Evolutionary conservation across 257 asterid genomes (phyloP).

Genomic region (Solanum pinnatisectum): DNA sequence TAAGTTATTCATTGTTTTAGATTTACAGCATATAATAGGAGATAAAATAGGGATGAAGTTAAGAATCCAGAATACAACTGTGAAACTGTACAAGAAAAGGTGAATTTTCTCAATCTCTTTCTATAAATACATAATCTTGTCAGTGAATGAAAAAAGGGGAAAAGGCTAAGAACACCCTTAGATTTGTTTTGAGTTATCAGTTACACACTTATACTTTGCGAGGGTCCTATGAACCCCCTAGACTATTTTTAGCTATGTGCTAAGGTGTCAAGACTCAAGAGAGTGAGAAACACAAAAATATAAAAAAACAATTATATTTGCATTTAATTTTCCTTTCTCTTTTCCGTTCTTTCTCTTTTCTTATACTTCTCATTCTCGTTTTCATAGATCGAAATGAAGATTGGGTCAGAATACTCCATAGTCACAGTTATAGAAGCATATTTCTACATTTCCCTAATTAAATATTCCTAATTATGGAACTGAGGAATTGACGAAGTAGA

Average conservation of each 20-base stretch:
- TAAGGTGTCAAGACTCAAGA: not conserved
- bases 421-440: not conserved
- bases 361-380: not conserved
- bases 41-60: not conserved
- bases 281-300: not conserved
- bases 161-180: not conserved
- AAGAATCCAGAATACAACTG: not conserved
- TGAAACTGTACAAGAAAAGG: not conserved
- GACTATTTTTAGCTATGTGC: not conserved
- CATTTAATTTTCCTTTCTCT: not conserved
- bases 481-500: not conserved
- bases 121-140: not conserved
- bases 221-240: not conserved
- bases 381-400: not conserved
- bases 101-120: not conserved
- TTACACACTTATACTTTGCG: not conserved
- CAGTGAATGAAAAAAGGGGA: not conserved
- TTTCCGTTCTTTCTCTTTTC: not conserved
- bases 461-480: not conserved
- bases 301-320: too few relatives aligned
- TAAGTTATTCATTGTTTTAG: not conserved
- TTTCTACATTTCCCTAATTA: not conserved
- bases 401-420: not conserved
- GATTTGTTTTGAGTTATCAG: not conserved
- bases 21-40: not conserved